These are phyloP conservation scores for Boeremia lycopersici DNA, from an alignment of 2,329 filamentous ascomycete genomes.

Conservation along the genomic window DNA sequence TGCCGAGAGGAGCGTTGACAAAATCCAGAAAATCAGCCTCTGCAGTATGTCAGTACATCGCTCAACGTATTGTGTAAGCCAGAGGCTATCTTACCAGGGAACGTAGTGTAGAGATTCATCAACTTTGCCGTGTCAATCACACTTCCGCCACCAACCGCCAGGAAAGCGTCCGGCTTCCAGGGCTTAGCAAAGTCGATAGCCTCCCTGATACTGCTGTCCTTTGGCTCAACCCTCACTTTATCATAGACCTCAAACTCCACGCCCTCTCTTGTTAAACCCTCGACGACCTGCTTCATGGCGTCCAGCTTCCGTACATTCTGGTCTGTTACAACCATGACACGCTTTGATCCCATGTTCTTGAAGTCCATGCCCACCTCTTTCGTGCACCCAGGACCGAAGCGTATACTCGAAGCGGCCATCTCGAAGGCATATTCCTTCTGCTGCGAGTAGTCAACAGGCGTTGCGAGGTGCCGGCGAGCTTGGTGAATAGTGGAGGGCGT, in stretches of 20 bases:
- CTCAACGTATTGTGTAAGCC: fast-evolving
- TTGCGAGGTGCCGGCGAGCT: constrained; percentile 70
- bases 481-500: constrained; percentile 52
- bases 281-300: constrained; percentile 87
- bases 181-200: constrained; percentile 87
- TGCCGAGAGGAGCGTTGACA: constrained; percentile 92
- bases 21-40: constrained; percentile 97
- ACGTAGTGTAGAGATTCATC: constrained; percentile 95
- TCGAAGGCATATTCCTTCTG: constrained; percentile 98
- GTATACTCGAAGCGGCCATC: constrained; percentile 94
- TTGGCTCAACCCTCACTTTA: constrained; percentile 84
- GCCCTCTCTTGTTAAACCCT: constrained; percentile 78
- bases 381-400: constrained; percentile 91
- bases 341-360: constrained; percentile 84
- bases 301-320: constrained; percentile 78
- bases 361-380: constrained; percentile 99
- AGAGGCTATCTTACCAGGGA: constrained; percentile 59
- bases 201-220: constrained; percentile 88
- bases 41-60: constrained; percentile 11
- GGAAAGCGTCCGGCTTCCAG: constrained; percentile 82
- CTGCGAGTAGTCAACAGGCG: constrained; percentile 71
- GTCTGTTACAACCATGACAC: constrained; percentile 92
- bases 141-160: constrained; percentile 89
- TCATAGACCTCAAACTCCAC: constrained; percentile 83
- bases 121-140: constrained; percentile 98